Percentiles rank a stretch among this genome's conserved stretches.
These are phyloP conservation scores for Corylus avellana DNA, from an alignment of 306 rosid species.

Conservation along the genomic window DNA sequence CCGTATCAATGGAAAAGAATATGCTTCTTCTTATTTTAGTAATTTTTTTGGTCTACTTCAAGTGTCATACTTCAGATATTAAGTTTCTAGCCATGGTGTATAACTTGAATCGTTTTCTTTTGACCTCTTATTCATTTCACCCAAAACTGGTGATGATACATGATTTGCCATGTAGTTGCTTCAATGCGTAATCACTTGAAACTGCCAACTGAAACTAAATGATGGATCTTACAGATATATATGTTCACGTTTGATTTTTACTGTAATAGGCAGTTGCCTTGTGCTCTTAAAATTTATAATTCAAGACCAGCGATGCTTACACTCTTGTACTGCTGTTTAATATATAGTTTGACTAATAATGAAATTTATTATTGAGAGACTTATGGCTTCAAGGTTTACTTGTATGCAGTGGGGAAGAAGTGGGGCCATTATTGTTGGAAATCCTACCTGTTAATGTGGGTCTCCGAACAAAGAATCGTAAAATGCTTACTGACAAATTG, in stretches of 20 bases:
- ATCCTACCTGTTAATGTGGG: slow-evolving; percentile 40
- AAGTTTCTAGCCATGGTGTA: not conserved
- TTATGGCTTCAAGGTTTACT: slow-evolving; percentile 18
- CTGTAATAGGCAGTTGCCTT: not conserved
- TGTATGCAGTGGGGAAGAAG: slow-evolving; percentile 71
- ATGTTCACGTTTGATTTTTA: not conserved
- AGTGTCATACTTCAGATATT: not conserved
- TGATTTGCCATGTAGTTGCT: not conserved
- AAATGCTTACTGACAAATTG: slow-evolving; percentile 30
- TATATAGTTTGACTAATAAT: not conserved
- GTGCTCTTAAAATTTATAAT: not conserved
- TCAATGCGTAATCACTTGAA: not conserved
- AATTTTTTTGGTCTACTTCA: not conserved
- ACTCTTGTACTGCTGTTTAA: not conserved
- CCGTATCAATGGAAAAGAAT: not conserved
- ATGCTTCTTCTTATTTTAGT: not conserved
- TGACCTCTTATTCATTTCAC: not conserved
- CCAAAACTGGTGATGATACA: not conserved
- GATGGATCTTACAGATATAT: not conserved
- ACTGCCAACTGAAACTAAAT: not conserved
- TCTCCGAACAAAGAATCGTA: slow-evolving; percentile 31
- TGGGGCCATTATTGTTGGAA: slow-evolving; percentile 60
- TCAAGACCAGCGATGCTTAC: not conserved
- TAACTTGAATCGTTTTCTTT: not conserved
- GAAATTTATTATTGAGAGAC: not conserved